Evolutionary conservation across 2,329 filamentous ascomycete genomes (phyloP), one percentile per base, ranked within the genome.

Genomic region (Aspergillus unguis): DNA sequence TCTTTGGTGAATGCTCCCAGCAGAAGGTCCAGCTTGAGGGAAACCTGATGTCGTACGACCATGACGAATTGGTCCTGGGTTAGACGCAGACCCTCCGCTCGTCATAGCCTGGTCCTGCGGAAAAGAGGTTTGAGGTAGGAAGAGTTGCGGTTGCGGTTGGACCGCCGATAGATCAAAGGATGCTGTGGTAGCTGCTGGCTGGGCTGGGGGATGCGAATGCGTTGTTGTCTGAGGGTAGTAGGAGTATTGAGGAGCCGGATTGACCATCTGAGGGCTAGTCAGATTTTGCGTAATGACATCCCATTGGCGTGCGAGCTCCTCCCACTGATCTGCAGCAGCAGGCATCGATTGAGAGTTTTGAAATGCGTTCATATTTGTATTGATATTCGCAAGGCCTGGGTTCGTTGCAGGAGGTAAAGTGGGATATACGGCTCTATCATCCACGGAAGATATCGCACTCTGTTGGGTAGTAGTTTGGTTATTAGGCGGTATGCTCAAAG

Each of bases 1-100:
- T 31, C 57, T 56, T 25, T 58, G 53, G 6, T 60, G 56, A 35
- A 31, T 38, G 11, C 40, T 42, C 9, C 26, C 40, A 2, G 47
- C 29, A 3, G 59, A 45, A 8, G 50, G 29, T 7, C 50, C 53
- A 23, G 56, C 43, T 31, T 45, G 52, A 17, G 53, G 50, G 26
- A 52, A 47, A 23, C 36, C 37, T 5, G 25, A 3, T 11, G 44
- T 25, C 41, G 52, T 52, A 10, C 37, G 55, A 44, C 29, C 27
- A 35, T 42, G 53, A 38, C 38, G 25, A 8, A 27, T 28, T 28
- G 46, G 17, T 11, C 25, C 47, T n/a, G 37, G 31, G 40, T 40
- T 50, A 9, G 32, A 8, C 10, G 44, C 23, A 28, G 49, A n/a
- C 11, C 23, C 40, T 28, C 33, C 48, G 37, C 23, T 48, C 11